phyloP scores from a whole-genome alignment of 805 yeast species.

The Cyberlindnera galapagoensis region DNA sequence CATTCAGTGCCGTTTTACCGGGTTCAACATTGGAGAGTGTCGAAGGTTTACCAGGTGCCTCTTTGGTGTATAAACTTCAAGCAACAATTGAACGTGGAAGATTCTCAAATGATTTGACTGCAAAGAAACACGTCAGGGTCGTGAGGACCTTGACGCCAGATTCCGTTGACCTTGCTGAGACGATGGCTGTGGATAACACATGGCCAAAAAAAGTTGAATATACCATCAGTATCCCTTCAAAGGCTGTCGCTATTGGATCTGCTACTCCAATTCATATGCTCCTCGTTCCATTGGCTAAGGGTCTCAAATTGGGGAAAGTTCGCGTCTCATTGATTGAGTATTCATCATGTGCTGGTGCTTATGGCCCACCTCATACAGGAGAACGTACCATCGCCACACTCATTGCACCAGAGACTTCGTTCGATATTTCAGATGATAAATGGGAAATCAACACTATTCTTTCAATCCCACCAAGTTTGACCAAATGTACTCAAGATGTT shows the following conservation, averaged over 20 bases:
- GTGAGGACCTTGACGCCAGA: conserved; percentile 86
- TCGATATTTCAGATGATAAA: conserved; percentile 37
- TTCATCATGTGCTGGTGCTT: conserved; percentile 51
- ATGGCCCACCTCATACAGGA: conserved; percentile 50
- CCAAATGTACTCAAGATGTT: conserved; percentile 83
- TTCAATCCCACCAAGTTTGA: conserved; percentile 64
- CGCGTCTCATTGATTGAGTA: conserved; percentile 63
- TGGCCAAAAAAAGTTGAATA: conserved; percentile 96
- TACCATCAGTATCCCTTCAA: conserved; percentile 75
- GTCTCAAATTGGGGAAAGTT: conserved; percentile 70
- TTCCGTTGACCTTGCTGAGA: conserved; percentile 79
- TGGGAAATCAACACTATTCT: conserved; percentile 70
- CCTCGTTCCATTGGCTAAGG: conserved; percentile 76
- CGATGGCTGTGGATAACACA: conserved; percentile 88
- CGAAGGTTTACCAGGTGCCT: conserved; percentile 82
- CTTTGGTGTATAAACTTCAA: conserved; percentile 63
- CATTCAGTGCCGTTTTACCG: conserved; percentile 79
- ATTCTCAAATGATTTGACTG: conserved; percentile 54
- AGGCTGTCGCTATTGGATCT: conserved; percentile 89
- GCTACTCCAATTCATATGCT: conserved; percentile 60
- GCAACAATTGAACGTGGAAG: conserved; percentile 82
- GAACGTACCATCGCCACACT: conserved; percentile 59
- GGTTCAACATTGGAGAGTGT: conserved; percentile 84
- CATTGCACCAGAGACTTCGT: conserved; percentile 29
- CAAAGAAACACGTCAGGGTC: conserved; percentile 70